Percentiles rank a stretch among this genome's conserved stretches.
These are phyloP conservation scores for Cucurbita moschata DNA, from an alignment of 306 rosid species.

Conservation along the genomic window DNA sequence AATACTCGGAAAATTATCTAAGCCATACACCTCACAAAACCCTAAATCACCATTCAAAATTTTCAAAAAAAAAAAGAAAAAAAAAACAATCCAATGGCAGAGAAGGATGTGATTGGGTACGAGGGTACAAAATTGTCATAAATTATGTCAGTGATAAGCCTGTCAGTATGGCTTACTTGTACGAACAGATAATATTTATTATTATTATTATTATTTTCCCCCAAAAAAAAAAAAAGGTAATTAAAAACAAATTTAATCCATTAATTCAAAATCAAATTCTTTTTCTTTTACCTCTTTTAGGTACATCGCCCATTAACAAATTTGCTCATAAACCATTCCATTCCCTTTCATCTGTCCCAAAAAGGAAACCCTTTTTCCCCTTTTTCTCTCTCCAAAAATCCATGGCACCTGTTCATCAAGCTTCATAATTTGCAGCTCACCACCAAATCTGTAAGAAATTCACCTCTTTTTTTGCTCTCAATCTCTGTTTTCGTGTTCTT, in stretches of 20 bases:
- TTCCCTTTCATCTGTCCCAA: neutral
- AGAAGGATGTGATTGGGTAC: neutral
- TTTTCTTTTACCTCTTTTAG: neutral
- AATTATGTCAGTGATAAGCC: neutral
- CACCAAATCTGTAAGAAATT: neutral
- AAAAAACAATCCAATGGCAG: neutral
- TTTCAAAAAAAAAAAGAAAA: too few species aligned
- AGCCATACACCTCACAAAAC: neutral
- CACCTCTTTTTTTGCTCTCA: neutral
- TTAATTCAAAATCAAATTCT: neutral
- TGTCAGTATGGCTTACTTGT: neutral
- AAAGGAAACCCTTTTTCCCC: neutral
- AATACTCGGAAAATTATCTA: too few species aligned
- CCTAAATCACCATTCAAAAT: neutral
- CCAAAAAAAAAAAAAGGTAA: too few species aligned
- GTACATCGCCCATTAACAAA: neutral
- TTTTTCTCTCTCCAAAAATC: neutral
- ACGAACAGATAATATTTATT: neutral
- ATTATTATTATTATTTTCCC: too few species aligned
- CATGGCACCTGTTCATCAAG: neutral
- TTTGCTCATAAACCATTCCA: neutral
- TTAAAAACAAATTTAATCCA: neutral
- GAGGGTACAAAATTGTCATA: constrained; percentile 5
- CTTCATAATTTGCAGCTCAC: neutral
- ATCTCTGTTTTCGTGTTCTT: neutral